These are phyloP conservation scores for Fraxinus pennsylvanica DNA, from an alignment of 257 asterid species.

Conservation along the genomic window DNA sequence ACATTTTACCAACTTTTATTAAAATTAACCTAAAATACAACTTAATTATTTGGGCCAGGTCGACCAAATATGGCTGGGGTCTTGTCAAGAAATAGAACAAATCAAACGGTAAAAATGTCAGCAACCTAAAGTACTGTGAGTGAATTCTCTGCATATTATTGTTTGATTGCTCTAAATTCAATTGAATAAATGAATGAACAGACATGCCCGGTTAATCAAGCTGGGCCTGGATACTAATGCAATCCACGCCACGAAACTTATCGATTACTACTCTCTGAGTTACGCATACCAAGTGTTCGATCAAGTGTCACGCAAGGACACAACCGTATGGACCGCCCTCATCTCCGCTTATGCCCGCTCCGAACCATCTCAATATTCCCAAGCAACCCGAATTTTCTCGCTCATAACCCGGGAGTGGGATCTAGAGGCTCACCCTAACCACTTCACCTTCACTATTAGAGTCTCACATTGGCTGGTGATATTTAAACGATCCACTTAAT, in stretches of 20 bases:
- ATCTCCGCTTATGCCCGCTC: conserved; percentile 42
- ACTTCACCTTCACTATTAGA: conserved; percentile 25
- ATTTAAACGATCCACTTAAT: too few species aligned
- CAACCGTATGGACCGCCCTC: conserved; percentile 45
- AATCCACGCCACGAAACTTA: conserved; percentile 33
- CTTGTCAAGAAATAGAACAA: background rate
- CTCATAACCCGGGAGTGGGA: conserved; percentile 26
- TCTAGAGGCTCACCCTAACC: conserved; percentile 27
- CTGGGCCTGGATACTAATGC: conserved; percentile 35
- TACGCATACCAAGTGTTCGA: conserved; percentile 40
- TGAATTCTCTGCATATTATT: background rate
- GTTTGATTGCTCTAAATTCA: background rate
- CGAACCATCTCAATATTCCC: conserved; percentile 16
- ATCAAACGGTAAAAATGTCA: too few species aligned
- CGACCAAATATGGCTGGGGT: background rate
- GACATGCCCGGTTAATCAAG: conserved; percentile 42
- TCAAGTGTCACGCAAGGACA: conserved; percentile 42
- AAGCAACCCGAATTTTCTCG: conserved; percentile 36
- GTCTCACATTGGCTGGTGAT: too few species aligned
- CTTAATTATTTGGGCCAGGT: background rate
- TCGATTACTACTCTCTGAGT: conserved; percentile 25
- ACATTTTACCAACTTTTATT: too few species aligned
- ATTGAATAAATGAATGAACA: conserved; percentile 34
- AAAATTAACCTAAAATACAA: too few species aligned
- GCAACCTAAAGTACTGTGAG: background rate